Percentiles rank a stretch among this genome's conserved stretches.
Evolutionary conservation across 306 rosid species (phyloP).

Genomic region (Castanea crenata): DNA sequence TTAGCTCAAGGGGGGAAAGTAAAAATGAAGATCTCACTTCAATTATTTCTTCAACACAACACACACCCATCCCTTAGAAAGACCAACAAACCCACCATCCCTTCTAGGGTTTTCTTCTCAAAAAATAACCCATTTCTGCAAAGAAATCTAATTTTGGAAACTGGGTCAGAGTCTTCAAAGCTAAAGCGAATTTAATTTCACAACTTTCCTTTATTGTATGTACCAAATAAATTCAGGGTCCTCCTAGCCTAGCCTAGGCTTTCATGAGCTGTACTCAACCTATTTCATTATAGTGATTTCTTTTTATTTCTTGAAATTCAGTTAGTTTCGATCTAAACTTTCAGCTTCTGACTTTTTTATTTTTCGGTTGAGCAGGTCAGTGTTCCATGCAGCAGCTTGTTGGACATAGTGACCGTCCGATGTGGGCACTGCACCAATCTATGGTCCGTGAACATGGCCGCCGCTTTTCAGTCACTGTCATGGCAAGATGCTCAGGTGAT

Average conservation of each 20-base stretch:
- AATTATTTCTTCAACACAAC: conserved; percentile 18
- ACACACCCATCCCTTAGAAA: conserved; percentile 11
- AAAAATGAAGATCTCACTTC: background rate
- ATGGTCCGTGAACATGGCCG: conserved; percentile 99
- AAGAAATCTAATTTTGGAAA: background rate
- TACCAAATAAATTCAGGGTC: background rate
- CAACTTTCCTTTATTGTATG: background rate
- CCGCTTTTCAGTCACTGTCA: conserved; percentile 87
- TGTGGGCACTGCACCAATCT: conserved; percentile 99
- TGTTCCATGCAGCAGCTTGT: conserved; percentile 94
- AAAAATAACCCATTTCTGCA: background rate
- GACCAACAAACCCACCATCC: background rate
- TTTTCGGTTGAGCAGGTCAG: conserved; percentile 64
- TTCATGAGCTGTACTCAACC: background rate
- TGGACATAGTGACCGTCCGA: conserved; percentile 97
- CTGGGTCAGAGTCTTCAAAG: background rate
- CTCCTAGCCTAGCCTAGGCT: background rate
- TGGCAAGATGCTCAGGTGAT: conserved; percentile 90
- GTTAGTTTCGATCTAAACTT: background rate
- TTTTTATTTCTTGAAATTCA: background rate
- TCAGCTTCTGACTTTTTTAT: too few species aligned
- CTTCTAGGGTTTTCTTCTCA: conserved; percentile 7
- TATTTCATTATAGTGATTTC: background rate
- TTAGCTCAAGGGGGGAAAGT: conserved; percentile 18
- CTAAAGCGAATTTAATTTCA: background rate